phyloP scores from a whole-genome alignment of 106 monocot species.

The Iris macrosiphon region DNA sequence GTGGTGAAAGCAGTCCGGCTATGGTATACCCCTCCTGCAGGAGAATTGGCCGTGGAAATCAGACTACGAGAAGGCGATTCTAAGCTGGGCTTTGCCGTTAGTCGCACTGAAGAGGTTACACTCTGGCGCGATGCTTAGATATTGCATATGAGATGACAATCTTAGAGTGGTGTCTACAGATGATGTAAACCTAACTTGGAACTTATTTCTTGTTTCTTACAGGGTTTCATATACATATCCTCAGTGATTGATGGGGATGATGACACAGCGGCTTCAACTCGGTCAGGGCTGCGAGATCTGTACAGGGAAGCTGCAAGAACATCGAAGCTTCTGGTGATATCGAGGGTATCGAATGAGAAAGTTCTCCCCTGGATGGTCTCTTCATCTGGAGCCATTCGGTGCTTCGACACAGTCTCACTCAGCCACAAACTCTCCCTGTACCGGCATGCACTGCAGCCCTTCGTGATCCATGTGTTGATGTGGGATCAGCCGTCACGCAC shows the following conservation, averaged over 20 bases:
- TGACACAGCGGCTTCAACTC: slow-evolving; percentile 25
- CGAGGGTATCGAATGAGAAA: slow-evolving; percentile 61
- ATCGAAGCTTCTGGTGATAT: slow-evolving; percentile 55
- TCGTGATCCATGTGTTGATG: slow-evolving; percentile 58
- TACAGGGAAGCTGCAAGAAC: slow-evolving; percentile 46
- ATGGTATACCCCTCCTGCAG: slow-evolving; percentile 65
- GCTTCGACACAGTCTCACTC: slow-evolving; percentile 76
- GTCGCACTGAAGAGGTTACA: slow-evolving; percentile 89
- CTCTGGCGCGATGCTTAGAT: too few relatives aligned
- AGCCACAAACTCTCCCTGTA: slow-evolving; percentile 80
- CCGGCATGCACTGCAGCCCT: slow-evolving; percentile 52
- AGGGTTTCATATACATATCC: slow-evolving; percentile 82
- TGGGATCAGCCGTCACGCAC: slow-evolving; percentile 32
- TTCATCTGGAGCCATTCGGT: slow-evolving; percentile 52
- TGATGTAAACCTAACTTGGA: too few relatives aligned
- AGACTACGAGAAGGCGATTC: slow-evolving; percentile 54
- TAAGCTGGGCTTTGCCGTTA: slow-evolving; percentile 69
- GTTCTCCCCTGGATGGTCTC: slow-evolving; percentile 76
- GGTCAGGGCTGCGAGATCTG: slow-evolving; percentile 54
- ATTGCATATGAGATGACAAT: too few relatives aligned
- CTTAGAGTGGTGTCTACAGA: too few relatives aligned
- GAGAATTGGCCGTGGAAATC: slow-evolving; percentile 55
- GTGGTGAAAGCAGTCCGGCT: slow-evolving; percentile 69
- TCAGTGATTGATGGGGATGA: slow-evolving; percentile 59
- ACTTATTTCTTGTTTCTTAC: too few relatives aligned